Evolutionary conservation across 805 yeast genomes (phyloP).

Genomic region (Teunomyces gatunensis): DNA sequence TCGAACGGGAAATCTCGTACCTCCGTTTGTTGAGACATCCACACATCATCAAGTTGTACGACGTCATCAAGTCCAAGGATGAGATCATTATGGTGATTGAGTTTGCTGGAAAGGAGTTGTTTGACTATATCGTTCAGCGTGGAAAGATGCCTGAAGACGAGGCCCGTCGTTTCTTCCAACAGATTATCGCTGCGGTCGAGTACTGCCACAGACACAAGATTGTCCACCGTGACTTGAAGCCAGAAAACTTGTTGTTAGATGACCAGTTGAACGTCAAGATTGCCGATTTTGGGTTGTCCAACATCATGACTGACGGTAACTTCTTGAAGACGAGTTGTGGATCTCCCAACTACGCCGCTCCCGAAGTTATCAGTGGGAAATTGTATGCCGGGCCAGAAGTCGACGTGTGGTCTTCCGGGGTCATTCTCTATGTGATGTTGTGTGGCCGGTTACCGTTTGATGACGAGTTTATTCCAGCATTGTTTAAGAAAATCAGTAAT

Average conservation of each 20-base stretch:
- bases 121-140: slow-evolving; percentile 28
- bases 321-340: slow-evolving; percentile 30
- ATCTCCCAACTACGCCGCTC: slow-evolving; percentile 31
- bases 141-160: slow-evolving; percentile 31
- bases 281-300: slow-evolving; percentile 30
- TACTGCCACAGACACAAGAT: slow-evolving; percentile 32
- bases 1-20: slow-evolving; percentile 29
- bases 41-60: slow-evolving; percentile 30
- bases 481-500: slow-evolving; percentile 28
- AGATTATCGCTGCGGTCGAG: slow-evolving; percentile 30
- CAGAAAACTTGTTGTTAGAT: slow-evolving; percentile 52
- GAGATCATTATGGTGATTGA: slow-evolving; percentile 32
- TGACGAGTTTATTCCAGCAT: slow-evolving; percentile 29
- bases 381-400: slow-evolving; percentile 32
- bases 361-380: slow-evolving; percentile 30
- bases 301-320: slow-evolving; percentile 32
- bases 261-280: slow-evolving; percentile 29
- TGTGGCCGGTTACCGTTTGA: slow-evolving; percentile 31
- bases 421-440: slow-evolving; percentile 29
- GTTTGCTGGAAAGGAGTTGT: slow-evolving; percentile 29
- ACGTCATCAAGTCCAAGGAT: slow-evolving; percentile 29
- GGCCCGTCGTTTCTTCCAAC: slow-evolving; percentile 29
- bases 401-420: slow-evolving; percentile 31
- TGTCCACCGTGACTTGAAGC: slow-evolving; percentile 76
- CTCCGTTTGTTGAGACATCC: slow-evolving; percentile 29